A percentile compares a stretch with the other conserved stretches of the same genome.
phyloP scores from a whole-genome alignment of 345 rosid species.

The Syzygium jambos region DNA sequence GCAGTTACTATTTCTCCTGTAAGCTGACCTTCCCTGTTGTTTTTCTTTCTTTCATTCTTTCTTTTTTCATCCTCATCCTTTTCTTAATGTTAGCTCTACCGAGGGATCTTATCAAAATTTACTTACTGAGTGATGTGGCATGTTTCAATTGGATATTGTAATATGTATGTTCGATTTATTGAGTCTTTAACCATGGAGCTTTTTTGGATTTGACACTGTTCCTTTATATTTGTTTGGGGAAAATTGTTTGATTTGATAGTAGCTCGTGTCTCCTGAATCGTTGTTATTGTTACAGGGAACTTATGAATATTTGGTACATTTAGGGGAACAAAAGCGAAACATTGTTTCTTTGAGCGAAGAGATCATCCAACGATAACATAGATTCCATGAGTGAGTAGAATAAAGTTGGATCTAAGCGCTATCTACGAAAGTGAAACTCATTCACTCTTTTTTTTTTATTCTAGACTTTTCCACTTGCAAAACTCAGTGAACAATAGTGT shows the following conservation, averaged over 20 bases:
- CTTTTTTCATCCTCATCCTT: not conserved
- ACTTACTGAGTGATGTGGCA: not conserved
- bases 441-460: too few relatives aligned
- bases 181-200: too few relatives aligned
- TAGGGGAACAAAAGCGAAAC: not conserved
- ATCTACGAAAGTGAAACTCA: too few relatives aligned
- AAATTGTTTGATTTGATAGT: not conserved
- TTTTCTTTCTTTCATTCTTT: too few relatives aligned
- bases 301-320: rapidly evolving
- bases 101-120: not conserved
- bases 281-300: rapidly evolving
- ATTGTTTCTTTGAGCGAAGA: not conserved
- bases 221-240: not conserved
- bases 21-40: rapidly evolving
- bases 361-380: rapidly evolving
- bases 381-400: too few relatives aligned
- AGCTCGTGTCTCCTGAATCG: not conserved
- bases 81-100: not conserved
- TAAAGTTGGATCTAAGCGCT: not conserved
- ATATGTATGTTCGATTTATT: too few relatives aligned
- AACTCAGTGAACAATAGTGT: too few relatives aligned
- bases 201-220: not conserved
- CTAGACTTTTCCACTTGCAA: too few relatives aligned
- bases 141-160: not conserved
- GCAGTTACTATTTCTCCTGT: not conserved